Conservation (phyloP, 2,329 filamentous ascomycete genomes). For the Grosmannia serpens region DNA sequence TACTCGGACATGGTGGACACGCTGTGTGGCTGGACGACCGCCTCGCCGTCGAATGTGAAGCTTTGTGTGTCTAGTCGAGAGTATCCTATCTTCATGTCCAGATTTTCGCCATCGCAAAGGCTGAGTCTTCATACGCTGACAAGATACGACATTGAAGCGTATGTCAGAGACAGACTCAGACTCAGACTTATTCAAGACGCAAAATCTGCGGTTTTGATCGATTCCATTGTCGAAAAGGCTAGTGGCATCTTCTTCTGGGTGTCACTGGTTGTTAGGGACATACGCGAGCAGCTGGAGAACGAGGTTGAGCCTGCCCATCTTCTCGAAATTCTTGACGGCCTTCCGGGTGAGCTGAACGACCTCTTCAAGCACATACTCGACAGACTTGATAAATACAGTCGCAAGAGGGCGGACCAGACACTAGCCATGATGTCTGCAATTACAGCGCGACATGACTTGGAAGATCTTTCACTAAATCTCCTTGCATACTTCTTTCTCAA, state of each 20-base stretch:
- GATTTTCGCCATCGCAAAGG: neutral
- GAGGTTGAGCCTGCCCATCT: neutral
- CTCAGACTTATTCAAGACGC: neutral
- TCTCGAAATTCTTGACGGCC: neutral
- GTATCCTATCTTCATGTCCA: neutral
- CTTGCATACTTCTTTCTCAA: neutral
- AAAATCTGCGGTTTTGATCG: neutral
- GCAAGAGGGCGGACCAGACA: neutral
- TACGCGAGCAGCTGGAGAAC: neutral
- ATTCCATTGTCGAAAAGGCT: neutral
- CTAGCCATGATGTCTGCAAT: neutral
- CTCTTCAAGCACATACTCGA: neutral
- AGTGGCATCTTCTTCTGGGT: neutral
- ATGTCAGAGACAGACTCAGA: neutral
- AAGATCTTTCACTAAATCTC: neutral
- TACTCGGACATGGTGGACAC: neutral
- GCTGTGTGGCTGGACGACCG: neutral
- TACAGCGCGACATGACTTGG: no score
- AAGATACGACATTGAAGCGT: neutral
- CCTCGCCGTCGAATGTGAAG: neutral
- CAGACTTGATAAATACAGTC: neutral
- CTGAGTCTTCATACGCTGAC: neutral
- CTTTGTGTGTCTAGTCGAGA: conserved; percentile 5
- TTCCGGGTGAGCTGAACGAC: neutral
- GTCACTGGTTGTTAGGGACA: neutral